Evolutionary conservation across 495 filamentous ascomycete genomes (phyloP).

Genomic region (Opeltia flavorubescens): DNA sequence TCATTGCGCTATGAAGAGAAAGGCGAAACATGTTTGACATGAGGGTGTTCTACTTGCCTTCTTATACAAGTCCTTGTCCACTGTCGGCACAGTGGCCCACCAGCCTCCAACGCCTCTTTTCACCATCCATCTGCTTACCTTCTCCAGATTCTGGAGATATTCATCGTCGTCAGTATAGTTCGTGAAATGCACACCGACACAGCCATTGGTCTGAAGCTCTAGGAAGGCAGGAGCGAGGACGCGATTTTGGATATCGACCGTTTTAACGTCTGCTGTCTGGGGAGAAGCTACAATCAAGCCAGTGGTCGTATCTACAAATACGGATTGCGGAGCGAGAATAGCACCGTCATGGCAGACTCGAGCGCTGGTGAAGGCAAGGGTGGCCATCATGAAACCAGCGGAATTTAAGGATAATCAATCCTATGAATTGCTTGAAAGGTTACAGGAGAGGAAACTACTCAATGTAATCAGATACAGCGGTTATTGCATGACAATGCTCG

Average conservation of each 20-base stretch:
- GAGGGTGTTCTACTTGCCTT: slow-evolving; percentile 20
- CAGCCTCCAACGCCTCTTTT: slow-evolving; percentile 74
- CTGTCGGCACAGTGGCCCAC: slow-evolving; percentile 44
- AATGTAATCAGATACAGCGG: no score
- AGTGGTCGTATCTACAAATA: slow-evolving; percentile 22
- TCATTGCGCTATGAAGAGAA: no score
- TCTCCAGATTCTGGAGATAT: slow-evolving; percentile 51
- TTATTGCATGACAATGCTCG: no score
- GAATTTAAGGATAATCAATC: no score
- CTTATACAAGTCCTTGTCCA: slow-evolving; percentile 68
- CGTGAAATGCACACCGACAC: slow-evolving; percentile 77
- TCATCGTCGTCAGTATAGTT: slow-evolving; percentile 47
- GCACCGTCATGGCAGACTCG: slow-evolving; percentile 26
- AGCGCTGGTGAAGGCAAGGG: slow-evolving; percentile 24
- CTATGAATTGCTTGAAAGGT: no score
- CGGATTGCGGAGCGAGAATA: slow-evolving; percentile 20
- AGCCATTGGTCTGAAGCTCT: slow-evolving; percentile 77
- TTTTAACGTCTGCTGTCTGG: slow-evolving; percentile 17
- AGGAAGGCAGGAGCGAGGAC: slow-evolving; percentile 73
- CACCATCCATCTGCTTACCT: slow-evolving; percentile 53
- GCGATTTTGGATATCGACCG: slow-evolving; percentile 60
- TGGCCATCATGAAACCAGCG: no score
- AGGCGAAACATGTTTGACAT: background rate
- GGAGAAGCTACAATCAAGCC: slow-evolving; percentile 24
- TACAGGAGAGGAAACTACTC: no score